Evolutionary conservation across 2,329 filamentous ascomycete genomes (phyloP), one percentile per base, ranked within the genome.

Genomic region (Thielaviopsis populi): DNA sequence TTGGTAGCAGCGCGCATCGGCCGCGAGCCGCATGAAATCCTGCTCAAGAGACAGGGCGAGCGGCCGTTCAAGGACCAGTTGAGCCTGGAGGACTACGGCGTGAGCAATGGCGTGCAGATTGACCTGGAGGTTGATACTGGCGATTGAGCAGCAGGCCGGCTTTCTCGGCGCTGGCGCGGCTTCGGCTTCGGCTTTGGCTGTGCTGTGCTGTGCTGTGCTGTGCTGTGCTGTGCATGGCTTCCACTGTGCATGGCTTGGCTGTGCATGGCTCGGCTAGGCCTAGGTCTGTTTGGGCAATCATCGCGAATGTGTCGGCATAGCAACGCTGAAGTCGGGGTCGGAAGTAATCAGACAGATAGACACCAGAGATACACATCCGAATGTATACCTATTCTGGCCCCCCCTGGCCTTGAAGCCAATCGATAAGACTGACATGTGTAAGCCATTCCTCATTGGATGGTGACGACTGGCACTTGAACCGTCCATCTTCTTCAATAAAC

Each of bases 31-130:
- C 88, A 92, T 71, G 90, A 96, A 76, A 96, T 97, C 68, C 79
- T 96, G 75, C 75, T 97, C 66, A 94, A 95, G 78, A 80, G 92
- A 69, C 92, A 97, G 75, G 89, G 91, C 13, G 90, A 96, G 76
- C 77, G 91, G 68, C 91, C 92, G 27, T 96, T 97, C 74, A 96
- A 96, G 78, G 91, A 97, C 72, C 83, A 87, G 69, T 80, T 96
- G 66, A 91, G 85, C 41, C 74, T 96, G 69, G 89, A 89, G 70
- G 92, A 97, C 75, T 97, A 96, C 74, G 90, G 89, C n/a, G 85
- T 97, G 65, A 90, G 87, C 70, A 94, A 94, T 75, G 92, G 92
- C 10, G 91, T 96, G 71, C 82, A 84, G 74, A 72, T 84, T 59
- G 82, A 84, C 68, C 73, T 84, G 50, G 82, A 84, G 74, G 79